Percentiles rank a stretch among this genome's conserved stretches.
These are phyloP conservation scores for Nannizziopsis barbatae DNA, from an alignment of 2,329 filamentous ascomycete species.

Conservation along the genomic window DNA sequence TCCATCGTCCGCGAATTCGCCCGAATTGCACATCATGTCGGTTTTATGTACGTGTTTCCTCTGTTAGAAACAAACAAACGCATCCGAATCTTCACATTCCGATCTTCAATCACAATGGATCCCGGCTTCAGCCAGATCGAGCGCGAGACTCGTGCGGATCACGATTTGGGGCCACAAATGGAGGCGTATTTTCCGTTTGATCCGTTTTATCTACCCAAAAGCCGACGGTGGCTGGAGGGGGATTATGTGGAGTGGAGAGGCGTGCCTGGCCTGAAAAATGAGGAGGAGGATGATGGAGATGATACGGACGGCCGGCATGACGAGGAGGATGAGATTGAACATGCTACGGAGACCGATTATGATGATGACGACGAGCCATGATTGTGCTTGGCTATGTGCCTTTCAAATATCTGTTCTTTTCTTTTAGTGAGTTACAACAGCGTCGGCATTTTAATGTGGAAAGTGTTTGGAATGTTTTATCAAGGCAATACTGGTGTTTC, in stretches of 20 bases:
- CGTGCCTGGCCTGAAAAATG: slow-evolving; percentile 56
- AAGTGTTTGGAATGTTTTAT: no score
- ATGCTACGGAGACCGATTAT: slow-evolving; percentile 30
- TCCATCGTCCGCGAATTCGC: slow-evolving; percentile 87
- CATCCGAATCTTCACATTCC: slow-evolving; percentile 62
- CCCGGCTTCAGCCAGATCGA: slow-evolving; percentile 35
- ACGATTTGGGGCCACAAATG: slow-evolving; percentile 71
- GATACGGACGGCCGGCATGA: slow-evolving; percentile 32
- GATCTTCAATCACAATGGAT: slow-evolving; percentile 27
- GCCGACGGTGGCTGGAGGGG: slow-evolving; percentile 73
- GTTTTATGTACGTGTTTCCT: slow-evolving; percentile 80
- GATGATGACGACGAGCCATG: neutral
- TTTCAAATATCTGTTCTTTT: no score
- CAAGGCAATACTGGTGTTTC: no score
- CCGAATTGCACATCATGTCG: slow-evolving; percentile 70
- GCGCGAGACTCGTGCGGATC: slow-evolving; percentile 47
- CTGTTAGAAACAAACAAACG: slow-evolving; percentile 88
- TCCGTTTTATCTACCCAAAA: slow-evolving; percentile 80
- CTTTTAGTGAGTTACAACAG: no score
- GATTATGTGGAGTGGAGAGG: slow-evolving; percentile 75
- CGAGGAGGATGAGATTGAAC: slow-evolving; percentile 24
- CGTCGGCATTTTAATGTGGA: no score
- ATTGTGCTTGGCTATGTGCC: neutral
- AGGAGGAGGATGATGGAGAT: slow-evolving; percentile 43
- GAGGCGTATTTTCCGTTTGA: slow-evolving; percentile 97